Percentiles rank a stretch among this genome's conserved stretches.
These are phyloP conservation scores for Ophiostoma sp. DNA, from an alignment of 2,329 filamentous ascomycete genomes.

Conservation along the genomic window DNA sequence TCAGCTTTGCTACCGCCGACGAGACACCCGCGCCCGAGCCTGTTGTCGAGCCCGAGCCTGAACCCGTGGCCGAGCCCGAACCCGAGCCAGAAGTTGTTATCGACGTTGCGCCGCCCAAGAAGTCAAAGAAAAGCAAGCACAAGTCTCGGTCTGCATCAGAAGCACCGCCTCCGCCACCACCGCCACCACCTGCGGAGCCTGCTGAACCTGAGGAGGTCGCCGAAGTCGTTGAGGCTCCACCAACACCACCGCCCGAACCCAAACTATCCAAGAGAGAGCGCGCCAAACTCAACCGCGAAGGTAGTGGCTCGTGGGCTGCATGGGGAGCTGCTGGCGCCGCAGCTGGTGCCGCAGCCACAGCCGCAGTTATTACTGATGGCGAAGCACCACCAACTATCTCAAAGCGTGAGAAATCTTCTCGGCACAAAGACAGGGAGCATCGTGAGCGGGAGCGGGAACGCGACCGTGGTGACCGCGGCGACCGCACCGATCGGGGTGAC, in stretches of 20 bases:
- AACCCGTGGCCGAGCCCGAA: slow-evolving; percentile 2
- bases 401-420: slow-evolving; percentile 37
- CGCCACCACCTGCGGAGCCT: slow-evolving; percentile 37
- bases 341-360: slow-evolving; percentile 22
- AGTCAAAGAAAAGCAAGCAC: slow-evolving; percentile 40
- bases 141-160: slow-evolving; percentile 31
- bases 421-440: slow-evolving; percentile 9
- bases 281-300: slow-evolving; percentile 66
- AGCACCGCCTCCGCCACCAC: slow-evolving; percentile 34
- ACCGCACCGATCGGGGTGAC: background rate
- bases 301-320: slow-evolving; percentile 66
- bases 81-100: slow-evolving; percentile 42
- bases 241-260: slow-evolving; percentile 50
- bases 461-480: background rate
- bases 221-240: slow-evolving; percentile 44
- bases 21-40: slow-evolving; percentile 21
- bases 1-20: slow-evolving; percentile 24
- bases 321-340: slow-evolving; percentile 49
- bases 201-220: slow-evolving; percentile 36
- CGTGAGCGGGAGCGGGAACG: slow-evolving; percentile 6
- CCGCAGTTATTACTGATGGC: background rate
- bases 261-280: slow-evolving; percentile 69
- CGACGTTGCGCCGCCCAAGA: slow-evolving; percentile 46
- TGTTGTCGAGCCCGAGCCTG: slow-evolving; percentile 22
- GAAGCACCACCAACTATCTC: background rate